Base-by-base conservation (phyloP, 179 eudicot genomes). In the Silene vulgaris region DNA sequence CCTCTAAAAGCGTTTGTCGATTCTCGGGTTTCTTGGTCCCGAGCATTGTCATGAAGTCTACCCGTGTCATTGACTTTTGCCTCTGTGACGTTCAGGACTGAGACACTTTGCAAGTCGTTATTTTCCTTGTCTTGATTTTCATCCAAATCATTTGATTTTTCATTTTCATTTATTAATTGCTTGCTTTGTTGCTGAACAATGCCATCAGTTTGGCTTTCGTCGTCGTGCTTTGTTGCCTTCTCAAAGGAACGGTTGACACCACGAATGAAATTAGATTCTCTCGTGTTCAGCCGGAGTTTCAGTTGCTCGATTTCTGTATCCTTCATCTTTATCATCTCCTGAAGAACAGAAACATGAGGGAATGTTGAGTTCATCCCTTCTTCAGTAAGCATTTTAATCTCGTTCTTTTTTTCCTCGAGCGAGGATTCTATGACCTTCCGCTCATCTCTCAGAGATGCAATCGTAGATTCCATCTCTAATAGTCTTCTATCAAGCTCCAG, bases 351-450 rank as follows among this genome's bases (percentile, higher is more conserved):
- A 67, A 57, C 63, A 0, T 1, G 77, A 43, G 74, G 30, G 63
- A 45, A 5, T 29, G 54, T 79, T 3, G 78, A 71, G 52, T 65
- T 71, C 35, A 54, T 54, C 69, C 50, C 60, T 26, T 54, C 23
- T 72, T 35, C 62, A 1, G 66, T 71, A 14, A 80, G 76, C 69
- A 57, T 43, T 29, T 65, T 67, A 57, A 76, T 76, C 77, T 80
- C 79, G 8, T 72, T 76, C 71, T 48, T 79, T 71, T 80, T 76
- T 45, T 80, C 80, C 65, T 80, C 77, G 8, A 80, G 77, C 2
- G 83, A 23, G 11, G 69, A 65, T 37, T 80, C 83, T 12, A 80
- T 80, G 74, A 80, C 83, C 57, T 72, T 76, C 20, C 83, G 77
- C 32, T 80, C 83, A 23, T 80, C 83, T 5, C 63, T 72, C 3